phyloP scores from a whole-genome alignment of 441 rosid species.

The Populus tomentosa region DNA sequence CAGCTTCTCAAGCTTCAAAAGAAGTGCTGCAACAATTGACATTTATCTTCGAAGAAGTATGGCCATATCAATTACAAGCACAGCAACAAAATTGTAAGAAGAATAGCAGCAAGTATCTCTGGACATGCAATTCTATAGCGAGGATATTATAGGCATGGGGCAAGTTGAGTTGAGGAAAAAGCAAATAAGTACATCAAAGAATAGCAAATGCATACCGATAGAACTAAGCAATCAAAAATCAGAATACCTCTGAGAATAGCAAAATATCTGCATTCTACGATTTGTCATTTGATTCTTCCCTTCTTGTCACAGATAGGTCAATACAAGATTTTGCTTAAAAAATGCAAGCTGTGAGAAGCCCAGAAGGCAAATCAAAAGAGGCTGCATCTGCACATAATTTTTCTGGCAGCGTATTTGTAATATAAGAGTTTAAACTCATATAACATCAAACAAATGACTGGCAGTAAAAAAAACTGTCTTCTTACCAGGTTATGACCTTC shows the following conservation, averaged over 20 bases:
- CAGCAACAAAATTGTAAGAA: neutral
- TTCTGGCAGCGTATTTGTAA: conserved; percentile 52
- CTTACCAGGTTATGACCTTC: too few species aligned
- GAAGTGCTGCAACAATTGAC: conserved; percentile 60
- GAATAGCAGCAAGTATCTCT: conserved; percentile 4
- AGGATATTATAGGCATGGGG: neutral
- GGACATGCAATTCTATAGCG: conserved; percentile 5
- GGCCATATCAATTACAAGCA: neutral
- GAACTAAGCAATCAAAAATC: neutral
- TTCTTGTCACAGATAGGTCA: conserved; percentile 62
- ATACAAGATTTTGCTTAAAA: conserved; percentile 82
- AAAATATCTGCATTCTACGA: conserved; percentile 77
- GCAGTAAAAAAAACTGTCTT: neutral
- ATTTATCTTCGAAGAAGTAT: conserved; percentile 16
- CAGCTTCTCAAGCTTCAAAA: conserved; percentile 80
- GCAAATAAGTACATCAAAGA: too few species aligned
- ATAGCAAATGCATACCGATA: neutral
- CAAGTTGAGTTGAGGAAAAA: too few species aligned
- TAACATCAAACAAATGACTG: neutral
- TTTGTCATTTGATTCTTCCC: conserved; percentile 61
- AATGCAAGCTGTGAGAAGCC: conserved; percentile 75
- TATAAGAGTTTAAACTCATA: conserved; percentile 19
- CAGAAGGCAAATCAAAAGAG: conserved; percentile 88
- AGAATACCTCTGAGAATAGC: conserved; percentile 85
- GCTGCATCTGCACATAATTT: conserved; percentile 92